phyloP scores from a whole-genome alignment of 2,329 filamentous ascomycete genomes.

The Xylogone sp. region DNA sequence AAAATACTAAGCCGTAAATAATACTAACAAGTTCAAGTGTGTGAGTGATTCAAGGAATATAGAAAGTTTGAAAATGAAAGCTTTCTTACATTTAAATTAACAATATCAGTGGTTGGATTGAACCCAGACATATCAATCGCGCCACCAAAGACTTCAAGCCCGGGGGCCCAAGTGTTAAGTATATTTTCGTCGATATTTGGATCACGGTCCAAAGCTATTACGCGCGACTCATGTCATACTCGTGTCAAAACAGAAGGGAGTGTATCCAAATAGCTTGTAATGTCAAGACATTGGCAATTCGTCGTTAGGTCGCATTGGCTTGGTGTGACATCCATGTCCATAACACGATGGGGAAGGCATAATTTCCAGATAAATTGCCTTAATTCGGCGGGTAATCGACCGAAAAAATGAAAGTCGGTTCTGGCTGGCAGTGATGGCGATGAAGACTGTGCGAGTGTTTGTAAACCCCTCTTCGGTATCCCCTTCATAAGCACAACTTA shows the following conservation, averaged over 20 bases:
- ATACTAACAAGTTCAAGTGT: too few relatives aligned
- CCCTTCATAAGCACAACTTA: too few relatives aligned
- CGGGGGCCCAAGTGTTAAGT: neutral
- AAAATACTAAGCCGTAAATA: too few relatives aligned
- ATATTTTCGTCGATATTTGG: neutral
- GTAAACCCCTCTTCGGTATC: too few relatives aligned
- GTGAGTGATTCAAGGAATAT: too few relatives aligned
- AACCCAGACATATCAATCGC: neutral
- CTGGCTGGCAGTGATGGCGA: too few relatives aligned
- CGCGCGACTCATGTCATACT: neutral
- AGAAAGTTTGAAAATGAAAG: neutral
- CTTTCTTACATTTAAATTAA: neutral
- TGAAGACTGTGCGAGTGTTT: too few relatives aligned
- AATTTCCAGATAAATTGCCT: neutral
- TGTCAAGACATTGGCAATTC: neutral
- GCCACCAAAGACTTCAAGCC: neutral
- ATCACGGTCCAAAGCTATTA: neutral
- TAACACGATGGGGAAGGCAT: neutral
- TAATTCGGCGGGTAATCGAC: neutral
- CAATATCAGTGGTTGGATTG: neutral
- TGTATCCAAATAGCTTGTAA: neutral
- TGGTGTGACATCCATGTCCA: neutral
- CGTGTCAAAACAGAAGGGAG: neutral
- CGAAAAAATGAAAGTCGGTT: conserved; percentile 30
- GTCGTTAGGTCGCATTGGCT: neutral